Conservation (phyloP, 148 eudicot species). For the Arctostaphylos glauca region DNA sequence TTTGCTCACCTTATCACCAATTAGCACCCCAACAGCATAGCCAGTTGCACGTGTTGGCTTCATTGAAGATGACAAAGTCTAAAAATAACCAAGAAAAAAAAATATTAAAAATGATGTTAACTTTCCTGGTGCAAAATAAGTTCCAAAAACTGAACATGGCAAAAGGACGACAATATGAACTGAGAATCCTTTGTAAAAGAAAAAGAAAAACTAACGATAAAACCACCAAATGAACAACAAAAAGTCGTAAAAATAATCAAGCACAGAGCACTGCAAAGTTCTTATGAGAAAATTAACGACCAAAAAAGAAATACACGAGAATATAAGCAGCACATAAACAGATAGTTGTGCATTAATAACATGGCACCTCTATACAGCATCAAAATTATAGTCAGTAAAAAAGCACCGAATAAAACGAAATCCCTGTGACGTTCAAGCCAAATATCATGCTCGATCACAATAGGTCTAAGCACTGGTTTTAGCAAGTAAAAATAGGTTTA, state of each 20-base stretch:
- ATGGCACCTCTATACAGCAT: not conserved
- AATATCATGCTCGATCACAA: not conserved
- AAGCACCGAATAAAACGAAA: not conserved
- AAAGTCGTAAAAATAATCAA: not conserved
- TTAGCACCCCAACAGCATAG: constrained; percentile 71
- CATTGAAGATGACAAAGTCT: constrained; percentile 63
- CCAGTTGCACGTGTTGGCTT: constrained; percentile 38
- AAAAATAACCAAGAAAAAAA: constrained; percentile 5
- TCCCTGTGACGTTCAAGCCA: not conserved
- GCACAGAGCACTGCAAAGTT: not conserved
- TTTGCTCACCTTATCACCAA: constrained; percentile 56
- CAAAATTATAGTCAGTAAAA: not conserved
- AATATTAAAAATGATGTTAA: not conserved
- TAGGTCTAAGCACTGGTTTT: not conserved
- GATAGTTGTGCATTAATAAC: not conserved
- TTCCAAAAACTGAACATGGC: not conserved
- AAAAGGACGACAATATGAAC: not conserved
- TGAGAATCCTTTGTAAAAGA: not conserved
- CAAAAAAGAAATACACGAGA: not conserved
- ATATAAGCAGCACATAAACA: not conserved
- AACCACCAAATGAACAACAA: not conserved
- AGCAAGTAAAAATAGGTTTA: not conserved
- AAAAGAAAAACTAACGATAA: not conserved
- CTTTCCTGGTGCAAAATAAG: not conserved
- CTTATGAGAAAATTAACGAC: not conserved